Evolutionary conservation across 2,329 filamentous ascomycete species (phyloP), one percentile per base, ranked within the genome.

Genomic region (Arthrobotrys musiformis): DNA sequence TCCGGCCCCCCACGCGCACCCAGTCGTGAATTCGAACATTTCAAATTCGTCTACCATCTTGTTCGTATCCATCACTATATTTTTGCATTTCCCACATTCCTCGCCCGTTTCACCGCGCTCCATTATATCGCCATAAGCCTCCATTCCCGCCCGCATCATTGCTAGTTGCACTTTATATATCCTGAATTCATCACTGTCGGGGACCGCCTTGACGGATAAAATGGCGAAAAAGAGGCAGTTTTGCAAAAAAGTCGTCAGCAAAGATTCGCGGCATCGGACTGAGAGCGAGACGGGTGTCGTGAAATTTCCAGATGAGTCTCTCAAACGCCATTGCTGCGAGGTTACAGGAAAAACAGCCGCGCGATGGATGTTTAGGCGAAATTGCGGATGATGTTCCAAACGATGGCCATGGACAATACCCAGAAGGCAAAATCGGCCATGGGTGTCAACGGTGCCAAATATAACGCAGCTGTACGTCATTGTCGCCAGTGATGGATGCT

Each of bases 351-450:
- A n/a, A 60, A 50, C 69, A 64, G 69, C 69, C 54, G 67, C 56
- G 69, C 69, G 62, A 66, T 28, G 54, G 58, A 52, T 17, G 54
- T 68, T 69, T 75, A 75, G 70, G 70, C 70, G 70, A 69, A 60
- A 75, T 70, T 76, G 60, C 64, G 64, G 56, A 46, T 76, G 72
- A 76, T 68, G 63, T 69, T 69, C 63, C 58, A 44, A 74, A 56
- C 46, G 44, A 52, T 66, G 37, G 48, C 58, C 56, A 22, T n/a
- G 44, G 22, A 68, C 8, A 7, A 46, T 42, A 30, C 35, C 26
- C n/a, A 11, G 60, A 56, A 56, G 70, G 28, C 48, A 48, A 61
- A 61, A 40, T 17, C 11, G 40, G 24, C 5, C 1, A 35, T n/a
- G n/a, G 33, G 58, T 42, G 58, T 33, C 58, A 42, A 48, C 24